Conservation (phyloP, 768 basidiomycete species). For the Hydnomerulius pinastri region DNA sequence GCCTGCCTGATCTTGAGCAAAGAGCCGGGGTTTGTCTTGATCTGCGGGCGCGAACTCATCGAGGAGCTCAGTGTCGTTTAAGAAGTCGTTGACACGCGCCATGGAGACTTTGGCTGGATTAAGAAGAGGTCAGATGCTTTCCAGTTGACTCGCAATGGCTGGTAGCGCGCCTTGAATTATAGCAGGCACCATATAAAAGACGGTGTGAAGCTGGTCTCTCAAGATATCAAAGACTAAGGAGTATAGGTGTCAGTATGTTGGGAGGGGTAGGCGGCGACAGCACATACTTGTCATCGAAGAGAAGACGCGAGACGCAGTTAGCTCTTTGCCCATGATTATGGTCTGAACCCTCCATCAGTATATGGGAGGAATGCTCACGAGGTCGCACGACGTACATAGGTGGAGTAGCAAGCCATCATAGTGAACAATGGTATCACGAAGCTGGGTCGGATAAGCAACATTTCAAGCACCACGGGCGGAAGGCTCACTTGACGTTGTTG, state of each 20-base stretch:
- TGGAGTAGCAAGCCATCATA: slow-evolving; percentile 65
- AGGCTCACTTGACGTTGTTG: slow-evolving; percentile 29
- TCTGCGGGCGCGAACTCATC: not conserved
- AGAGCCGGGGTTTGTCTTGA: not conserved
- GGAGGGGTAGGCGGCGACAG: no score
- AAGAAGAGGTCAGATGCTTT: no score
- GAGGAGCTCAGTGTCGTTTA: slow-evolving; percentile 17
- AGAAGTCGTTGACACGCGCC: slow-evolving; percentile 52
- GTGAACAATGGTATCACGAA: slow-evolving; percentile 60
- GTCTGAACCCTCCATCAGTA: slow-evolving; percentile 5
- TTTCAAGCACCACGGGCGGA: not conserved
- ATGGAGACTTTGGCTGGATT: slow-evolving; percentile 63
- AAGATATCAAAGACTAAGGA: slow-evolving; percentile 67
- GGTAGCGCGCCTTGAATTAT: slow-evolving; percentile 17
- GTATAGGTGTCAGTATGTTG: no score
- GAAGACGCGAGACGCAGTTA: slow-evolving; percentile 35
- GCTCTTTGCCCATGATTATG: slow-evolving; percentile 12
- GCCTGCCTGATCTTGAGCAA: not conserved
- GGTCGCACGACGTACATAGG: slow-evolving; percentile 46
- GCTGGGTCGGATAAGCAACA: slow-evolving; percentile 31
- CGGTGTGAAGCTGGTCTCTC: slow-evolving; percentile 45
- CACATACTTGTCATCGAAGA: slow-evolving; percentile 38
- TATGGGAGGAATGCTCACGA: not conserved
- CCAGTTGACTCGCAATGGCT: no score
- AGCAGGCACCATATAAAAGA: slow-evolving; percentile 34